A percentile compares a stretch with the other conserved stretches of the same genome.
Evolutionary conservation across 2,329 filamentous ascomycete genomes (phyloP).

Genomic region (Gnomoniopsis sp.): DNA sequence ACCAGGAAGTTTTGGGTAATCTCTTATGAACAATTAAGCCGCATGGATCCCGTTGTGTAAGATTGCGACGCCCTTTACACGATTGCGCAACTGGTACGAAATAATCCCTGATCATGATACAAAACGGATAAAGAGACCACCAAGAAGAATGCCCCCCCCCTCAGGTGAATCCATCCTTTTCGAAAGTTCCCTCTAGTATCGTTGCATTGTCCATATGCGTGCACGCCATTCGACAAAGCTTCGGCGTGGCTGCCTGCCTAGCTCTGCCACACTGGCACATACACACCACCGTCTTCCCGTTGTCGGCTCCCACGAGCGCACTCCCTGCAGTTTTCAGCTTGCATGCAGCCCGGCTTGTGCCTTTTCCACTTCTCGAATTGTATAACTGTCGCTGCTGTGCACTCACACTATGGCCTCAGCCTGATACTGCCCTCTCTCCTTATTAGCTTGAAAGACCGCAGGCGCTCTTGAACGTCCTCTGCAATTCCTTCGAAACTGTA

Average conservation of each 20-base stretch:
- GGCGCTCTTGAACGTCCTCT: background rate
- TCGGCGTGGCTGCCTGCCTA: constrained; percentile 16
- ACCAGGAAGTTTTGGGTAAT: no score
- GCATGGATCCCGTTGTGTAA: no score
- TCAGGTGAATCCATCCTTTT: constrained; percentile 1
- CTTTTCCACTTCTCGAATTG: background rate
- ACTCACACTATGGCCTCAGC: background rate
- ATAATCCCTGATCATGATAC: background rate
- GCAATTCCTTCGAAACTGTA: background rate
- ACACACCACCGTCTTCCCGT: constrained; percentile 2
- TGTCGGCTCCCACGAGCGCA: background rate
- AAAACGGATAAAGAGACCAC: background rate
- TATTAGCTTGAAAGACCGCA: background rate
- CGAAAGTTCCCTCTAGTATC: constrained; percentile 1
- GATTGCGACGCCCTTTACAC: background rate
- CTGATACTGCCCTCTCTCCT: background rate
- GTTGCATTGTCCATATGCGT: constrained; percentile 2
- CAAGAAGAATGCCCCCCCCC: background rate
- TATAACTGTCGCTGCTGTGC: constrained; percentile 3
- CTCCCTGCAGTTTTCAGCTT: background rate
- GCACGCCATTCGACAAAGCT: constrained; percentile 11
- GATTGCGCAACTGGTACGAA: background rate
- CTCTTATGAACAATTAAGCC: no score
- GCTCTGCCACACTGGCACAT: constrained; percentile 6
- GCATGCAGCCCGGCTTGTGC: background rate